These are phyloP conservation scores for Fusarium subtropicale DNA, from an alignment of 2,329 filamentous ascomycete genomes.

Conservation along the genomic window DNA sequence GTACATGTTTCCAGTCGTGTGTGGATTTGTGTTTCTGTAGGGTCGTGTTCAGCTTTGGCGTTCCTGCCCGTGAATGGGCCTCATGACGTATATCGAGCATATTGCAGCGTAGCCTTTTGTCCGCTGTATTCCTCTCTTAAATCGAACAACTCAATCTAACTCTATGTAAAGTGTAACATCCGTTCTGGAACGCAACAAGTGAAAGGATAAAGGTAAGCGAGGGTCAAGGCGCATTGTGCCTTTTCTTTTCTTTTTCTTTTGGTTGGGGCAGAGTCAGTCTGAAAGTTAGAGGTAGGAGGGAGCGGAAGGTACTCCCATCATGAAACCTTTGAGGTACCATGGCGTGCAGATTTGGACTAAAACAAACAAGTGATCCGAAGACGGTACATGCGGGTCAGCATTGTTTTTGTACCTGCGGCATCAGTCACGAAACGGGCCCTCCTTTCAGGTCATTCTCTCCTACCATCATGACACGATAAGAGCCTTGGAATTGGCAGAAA, in stretches of 20 bases:
- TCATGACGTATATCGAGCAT: constrained; percentile 38
- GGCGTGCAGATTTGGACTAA: background rate
- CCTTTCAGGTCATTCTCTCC: constrained; percentile 17
- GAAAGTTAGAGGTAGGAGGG: background rate
- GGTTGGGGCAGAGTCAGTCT: constrained; percentile 7
- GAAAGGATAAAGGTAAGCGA: background rate
- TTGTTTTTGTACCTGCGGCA: constrained; percentile 20
- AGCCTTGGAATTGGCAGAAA: background rate
- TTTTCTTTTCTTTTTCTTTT: constrained; percentile 6
- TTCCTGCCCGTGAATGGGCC: constrained; percentile 20
- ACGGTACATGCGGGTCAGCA: constrained; percentile 18
- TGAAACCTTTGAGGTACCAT: constrained; percentile 11
- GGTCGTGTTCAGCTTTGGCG: constrained; percentile 26
- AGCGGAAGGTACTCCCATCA: constrained; percentile 20
- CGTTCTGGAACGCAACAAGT: background rate
- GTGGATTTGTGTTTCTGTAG: constrained; percentile 34
- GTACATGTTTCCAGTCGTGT: constrained; percentile 15
- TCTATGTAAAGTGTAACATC: background rate
- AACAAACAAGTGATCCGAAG: background rate
- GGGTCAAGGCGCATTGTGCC: constrained; percentile 5
- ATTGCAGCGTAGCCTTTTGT: background rate
- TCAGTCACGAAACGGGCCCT: constrained; percentile 22
- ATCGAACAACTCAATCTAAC: background rate
- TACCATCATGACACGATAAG: constrained; percentile 22
- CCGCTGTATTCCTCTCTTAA: background rate